Evolutionary conservation across 2,329 filamentous ascomycete genomes (phyloP), one percentile per base, ranked within the genome.

Genomic region (Ceratocystis harringtonii): DNA sequence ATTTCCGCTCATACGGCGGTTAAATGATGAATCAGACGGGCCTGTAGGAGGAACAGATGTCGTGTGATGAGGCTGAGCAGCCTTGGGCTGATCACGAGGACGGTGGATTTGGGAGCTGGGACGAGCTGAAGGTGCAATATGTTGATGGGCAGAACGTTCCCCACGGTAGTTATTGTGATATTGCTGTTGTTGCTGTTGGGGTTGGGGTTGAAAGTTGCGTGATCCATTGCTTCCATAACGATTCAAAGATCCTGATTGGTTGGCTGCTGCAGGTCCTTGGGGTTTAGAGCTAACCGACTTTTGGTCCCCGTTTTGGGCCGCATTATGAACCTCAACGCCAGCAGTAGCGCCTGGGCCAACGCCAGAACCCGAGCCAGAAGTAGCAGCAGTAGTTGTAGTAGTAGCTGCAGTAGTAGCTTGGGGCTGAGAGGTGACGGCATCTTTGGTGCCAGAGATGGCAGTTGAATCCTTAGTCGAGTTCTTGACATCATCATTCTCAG

Each of bases 1-100:
- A 55, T 80, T 73, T 61, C 77, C 78, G 68, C 79, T 81, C 58
- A 80, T 71, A 58, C 84, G 78, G 70, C 81, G 77, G 71, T 79
- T 75, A 76, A 83, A 80, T 69, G 79, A 71, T 17, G 78, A 70
- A 71, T 86, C 78, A 68, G 77, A 72, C 68, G 77, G 70, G 75
- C 83, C 83, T 6, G 86, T 80, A 55, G 86, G 88, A 1, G 89
- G 88, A 17, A 89, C 88, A 30, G 83, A 79, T 61, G 89, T 88
- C 72, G 83, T 78, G 68, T 92, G 82, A 41, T 80, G 77, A 17
- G 84, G 43, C 41, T 58, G 61, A 63, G 62, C 32, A 19, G 52
- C 43, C 17, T 52, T 55, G 57, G 48, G 25, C n/a, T 60, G 60
- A 30, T 66, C 60, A 17, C 36, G 32, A 25, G 45, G 30, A 32